Percentiles rank a stretch among this genome's conserved stretches.
These are phyloP conservation scores for Tylopilus vinaceipallidus DNA, from an alignment of 768 basidiomycete species.

Conservation along the genomic window DNA sequence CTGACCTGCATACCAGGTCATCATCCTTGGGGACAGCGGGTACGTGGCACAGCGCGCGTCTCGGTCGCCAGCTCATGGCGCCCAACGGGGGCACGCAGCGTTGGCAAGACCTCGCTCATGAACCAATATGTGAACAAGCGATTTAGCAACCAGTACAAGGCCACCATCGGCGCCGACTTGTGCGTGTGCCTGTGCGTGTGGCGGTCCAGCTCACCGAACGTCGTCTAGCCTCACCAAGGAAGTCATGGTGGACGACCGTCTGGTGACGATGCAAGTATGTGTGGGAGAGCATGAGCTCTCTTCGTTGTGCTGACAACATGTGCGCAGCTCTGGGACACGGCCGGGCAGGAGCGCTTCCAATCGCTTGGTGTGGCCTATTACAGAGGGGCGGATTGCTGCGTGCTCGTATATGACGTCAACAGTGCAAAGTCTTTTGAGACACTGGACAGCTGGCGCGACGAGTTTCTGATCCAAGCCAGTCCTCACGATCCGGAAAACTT, in stretches of 20 bases:
- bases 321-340: constrained; percentile 97
- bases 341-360: constrained; percentile 99
- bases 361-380: constrained; percentile 99
- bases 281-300: not conserved
- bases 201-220: constrained; percentile 5
- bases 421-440: constrained; percentile 98
- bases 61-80: constrained; percentile 9
- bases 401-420: constrained; percentile 98
- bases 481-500: constrained; percentile 99
- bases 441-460: constrained; percentile 98
- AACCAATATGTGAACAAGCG: constrained; percentile 99
- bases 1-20: constrained; percentile 60
- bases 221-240: constrained; percentile 85
- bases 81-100: constrained; percentile 44
- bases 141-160: constrained; percentile 99
- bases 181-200: constrained; percentile 41
- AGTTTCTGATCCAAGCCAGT: constrained; percentile 98
- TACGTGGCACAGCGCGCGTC: constrained; percentile 36
- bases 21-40: constrained; percentile 98
- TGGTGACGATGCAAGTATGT: constrained; percentile 97
- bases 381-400: constrained; percentile 98
- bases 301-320: constrained; percentile 1
- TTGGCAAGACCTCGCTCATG: constrained; percentile 99
- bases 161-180: constrained; percentile 98
- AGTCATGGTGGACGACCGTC: constrained; percentile 96